Base-by-base conservation (phyloP, 768 basidiomycete genomes). In the Cystobasidium onofrii region DNA sequence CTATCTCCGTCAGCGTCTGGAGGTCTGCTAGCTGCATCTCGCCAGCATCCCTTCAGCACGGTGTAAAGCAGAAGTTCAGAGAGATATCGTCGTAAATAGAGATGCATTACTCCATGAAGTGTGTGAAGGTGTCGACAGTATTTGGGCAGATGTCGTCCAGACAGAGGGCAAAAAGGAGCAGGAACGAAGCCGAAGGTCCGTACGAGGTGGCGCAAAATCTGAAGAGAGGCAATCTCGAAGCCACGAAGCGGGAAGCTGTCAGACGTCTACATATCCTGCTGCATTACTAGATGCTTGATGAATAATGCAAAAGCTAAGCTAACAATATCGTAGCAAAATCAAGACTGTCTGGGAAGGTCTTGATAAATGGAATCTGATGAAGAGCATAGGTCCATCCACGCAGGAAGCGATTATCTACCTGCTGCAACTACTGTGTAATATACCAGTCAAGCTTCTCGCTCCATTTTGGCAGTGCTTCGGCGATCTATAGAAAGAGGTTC, bases 381-480 rank as follows among this genome's bases (percentile, higher is more conserved):
- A n/a, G n/a, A n/a, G n/a, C n/a, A n/a, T n/a, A n/a, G n/a, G n/a
- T n/a, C n/a, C n/a, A n/a, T n/a, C 13, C 55, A 57, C n/a, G 23
- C 31, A n/a, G 31, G 23, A 57, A 57, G 10, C 23, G 9, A 23
- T 9, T 25, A 33, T 20, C 57, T 66, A 1, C 27, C 13, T 6
- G 6, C 43, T 39, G 39, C 39, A 6, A 39, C 39, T 70, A 73
- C 17, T 25, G 1, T 17, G 46, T 34, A 10, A 73, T 20, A 36
- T 65, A 36, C 73, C 73, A 73, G 46, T 73, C 63, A 18, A 73
- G 73, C 69, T 71, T 74, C 13, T 96, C 89, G 13, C 90, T 92
- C 95, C 94, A 97, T 82, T 95, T 90, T 13, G 95, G 95, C 70
- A 99, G 84, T 46, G 97, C 84, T 78, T 94, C 83, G n/a, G 90